Percentiles rank a stretch among this genome's conserved stretches.
Evolutionary conservation across 164 flowering plant genomes (phyloP).

Genomic region (Pachysandra terminalis): DNA sequence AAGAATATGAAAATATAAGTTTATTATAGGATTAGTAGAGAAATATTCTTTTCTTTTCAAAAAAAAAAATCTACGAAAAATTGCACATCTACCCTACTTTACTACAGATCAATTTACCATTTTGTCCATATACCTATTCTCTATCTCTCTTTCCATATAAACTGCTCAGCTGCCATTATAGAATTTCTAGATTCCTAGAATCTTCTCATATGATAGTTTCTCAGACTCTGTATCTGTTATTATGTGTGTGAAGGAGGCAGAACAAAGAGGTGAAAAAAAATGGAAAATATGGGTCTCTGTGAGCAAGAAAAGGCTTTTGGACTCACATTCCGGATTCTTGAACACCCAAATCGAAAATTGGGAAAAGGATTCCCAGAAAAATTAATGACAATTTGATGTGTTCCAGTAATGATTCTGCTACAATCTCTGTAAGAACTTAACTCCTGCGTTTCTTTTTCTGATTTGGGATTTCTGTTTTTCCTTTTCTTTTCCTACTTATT

Average conservation of each 20-base stretch:
- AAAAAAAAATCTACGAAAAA: no score
- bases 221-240: constrained; percentile 8
- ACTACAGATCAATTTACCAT: no score
- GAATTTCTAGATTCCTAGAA: constrained; percentile 1
- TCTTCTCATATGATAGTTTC: background rate
- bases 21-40: no score
- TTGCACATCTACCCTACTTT: no score
- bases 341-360: constrained; percentile 33
- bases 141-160: background rate
- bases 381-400: constrained; percentile 11
- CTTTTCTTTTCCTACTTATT: background rate
- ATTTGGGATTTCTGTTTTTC: no score
- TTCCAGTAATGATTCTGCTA: constrained; percentile 3
- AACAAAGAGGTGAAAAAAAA: constrained; percentile 31
- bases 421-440: constrained; percentile 35
- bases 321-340: constrained; percentile 28
- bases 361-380: constrained; percentile 20
- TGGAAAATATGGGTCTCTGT: constrained; percentile 26
- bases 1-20: no score
- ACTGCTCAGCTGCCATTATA: constrained; percentile 1
- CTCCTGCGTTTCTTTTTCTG: background rate
- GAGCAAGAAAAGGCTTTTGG: constrained; percentile 20
- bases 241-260: constrained; percentile 60
- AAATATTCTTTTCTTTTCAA: no score
- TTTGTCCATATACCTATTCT: no score